These are phyloP conservation scores for Nelumbo lutea DNA, from an alignment of 164 flowering plant species.

Conservation along the genomic window DNA sequence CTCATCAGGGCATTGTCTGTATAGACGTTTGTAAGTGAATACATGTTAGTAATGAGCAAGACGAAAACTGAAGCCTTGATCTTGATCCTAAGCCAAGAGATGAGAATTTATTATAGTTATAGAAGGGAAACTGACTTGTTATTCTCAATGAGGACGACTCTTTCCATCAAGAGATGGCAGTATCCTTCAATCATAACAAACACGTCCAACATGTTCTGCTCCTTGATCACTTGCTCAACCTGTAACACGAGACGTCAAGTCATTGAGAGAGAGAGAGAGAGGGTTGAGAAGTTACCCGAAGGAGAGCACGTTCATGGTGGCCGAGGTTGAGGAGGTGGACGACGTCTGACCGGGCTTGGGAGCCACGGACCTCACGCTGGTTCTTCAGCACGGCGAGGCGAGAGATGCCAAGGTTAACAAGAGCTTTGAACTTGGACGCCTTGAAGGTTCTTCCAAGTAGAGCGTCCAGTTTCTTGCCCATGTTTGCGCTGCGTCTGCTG, in stretches of 20 bases:
- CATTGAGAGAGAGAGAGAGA: too few relatives aligned
- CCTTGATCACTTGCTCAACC: slow-evolving; percentile 70
- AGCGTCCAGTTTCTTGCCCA: slow-evolving; percentile 53
- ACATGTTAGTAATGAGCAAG: not conserved
- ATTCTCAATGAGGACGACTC: slow-evolving; percentile 26
- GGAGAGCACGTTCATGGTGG: slow-evolving; percentile 69
- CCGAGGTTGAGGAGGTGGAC: slow-evolving; percentile 60
- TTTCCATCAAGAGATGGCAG: slow-evolving; percentile 41
- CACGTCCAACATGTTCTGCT: slow-evolving; percentile 64
- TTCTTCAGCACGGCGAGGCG: slow-evolving; percentile 63
- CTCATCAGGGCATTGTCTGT: slow-evolving; percentile 77
- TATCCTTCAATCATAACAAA: slow-evolving; percentile 48
- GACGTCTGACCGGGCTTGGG: slow-evolving; percentile 53
- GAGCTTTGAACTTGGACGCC: slow-evolving; percentile 40
- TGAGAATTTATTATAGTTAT: too few relatives aligned
- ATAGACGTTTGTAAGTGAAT: not conserved
- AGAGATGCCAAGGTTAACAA: slow-evolving; percentile 39
- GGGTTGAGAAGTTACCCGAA: slow-evolving; percentile 38
- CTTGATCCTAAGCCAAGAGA: too few relatives aligned
- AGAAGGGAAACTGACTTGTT: slow-evolving; percentile 27
- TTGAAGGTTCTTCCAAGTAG: slow-evolving; percentile 54
- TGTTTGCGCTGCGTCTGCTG: slow-evolving; percentile 8
- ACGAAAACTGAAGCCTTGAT: slow-evolving; percentile 1
- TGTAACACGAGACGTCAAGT: slow-evolving; percentile 15
- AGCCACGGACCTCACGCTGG: slow-evolving; percentile 47